phyloP scores from a whole-genome alignment of 1,284 basidiomycete genomes.

The Ustilago xerochloae region DNA sequence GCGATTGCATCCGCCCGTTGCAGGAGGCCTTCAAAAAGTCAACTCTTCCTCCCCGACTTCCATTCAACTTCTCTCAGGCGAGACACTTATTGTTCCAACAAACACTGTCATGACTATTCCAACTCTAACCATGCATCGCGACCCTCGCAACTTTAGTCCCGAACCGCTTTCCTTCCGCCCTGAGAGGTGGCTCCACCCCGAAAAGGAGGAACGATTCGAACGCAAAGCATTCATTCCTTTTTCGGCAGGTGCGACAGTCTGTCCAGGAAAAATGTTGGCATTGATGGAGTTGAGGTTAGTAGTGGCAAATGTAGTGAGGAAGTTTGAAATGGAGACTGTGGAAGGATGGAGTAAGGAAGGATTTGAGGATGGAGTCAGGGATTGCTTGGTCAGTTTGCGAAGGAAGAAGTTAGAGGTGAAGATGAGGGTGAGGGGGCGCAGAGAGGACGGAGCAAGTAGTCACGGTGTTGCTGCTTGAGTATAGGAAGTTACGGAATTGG shows the following conservation, averaged over 20 bases:
- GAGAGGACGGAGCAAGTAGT: background rate
- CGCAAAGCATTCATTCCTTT: conserved; percentile 19
- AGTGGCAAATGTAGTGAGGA: conserved; percentile 18
- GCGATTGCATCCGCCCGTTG: conserved; percentile 20
- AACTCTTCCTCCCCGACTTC: background rate
- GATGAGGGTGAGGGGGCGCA: background rate
- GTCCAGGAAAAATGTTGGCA: conserved; percentile 18
- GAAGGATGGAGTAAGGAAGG: background rate
- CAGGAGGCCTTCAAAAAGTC: conserved; percentile 20
- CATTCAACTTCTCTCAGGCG: background rate
- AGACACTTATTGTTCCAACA: conserved; percentile 1
- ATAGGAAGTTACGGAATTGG: too few relatives aligned
- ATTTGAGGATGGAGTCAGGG: conserved; percentile 1
- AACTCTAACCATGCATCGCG: conserved; percentile 23
- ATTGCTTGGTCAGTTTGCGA: background rate
- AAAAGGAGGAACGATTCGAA: conserved; percentile 17
- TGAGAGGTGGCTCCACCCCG: conserved; percentile 20
- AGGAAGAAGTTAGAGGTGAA: background rate
- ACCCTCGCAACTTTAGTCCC: conserved; percentile 23
- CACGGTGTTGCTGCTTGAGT: background rate
- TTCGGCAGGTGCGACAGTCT: conserved; percentile 14
- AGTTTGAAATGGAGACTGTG: conserved; percentile 9
- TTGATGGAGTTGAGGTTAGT: conserved; percentile 17
- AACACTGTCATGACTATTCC: conserved; percentile 10
- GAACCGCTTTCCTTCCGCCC: conserved; percentile 13